Base-by-base conservation (phyloP, 768 basidiomycete species). In the Mycena venus region DNA sequence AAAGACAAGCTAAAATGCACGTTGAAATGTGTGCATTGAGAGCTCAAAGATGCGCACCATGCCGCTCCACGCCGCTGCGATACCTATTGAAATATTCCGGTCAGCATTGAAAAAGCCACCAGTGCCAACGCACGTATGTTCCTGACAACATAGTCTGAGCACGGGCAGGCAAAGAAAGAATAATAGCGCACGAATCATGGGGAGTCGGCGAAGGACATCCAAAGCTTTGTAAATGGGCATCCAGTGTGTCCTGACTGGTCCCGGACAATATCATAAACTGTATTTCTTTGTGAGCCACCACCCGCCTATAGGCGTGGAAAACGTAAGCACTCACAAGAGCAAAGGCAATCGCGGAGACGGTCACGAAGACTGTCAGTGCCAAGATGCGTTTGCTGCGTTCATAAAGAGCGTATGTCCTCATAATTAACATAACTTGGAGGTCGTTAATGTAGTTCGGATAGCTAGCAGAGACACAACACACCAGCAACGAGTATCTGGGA, bases 1-100 rank as follows among this genome's bases (percentile, higher is more conserved):
- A 49, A 80, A 81, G 12, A 65, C 55, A 25, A 82, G 63, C 40
- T 77, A 72, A 3, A 19, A 32, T 29, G 31, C 3, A 19, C 2
- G 29, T 36, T 21, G 23, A 15, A 11, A 27, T 32, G 31, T 19
- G 21, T 25, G 25, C 10, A 25, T 19, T 3, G 10, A 2, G 31
- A 63, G 3, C n/a, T 19, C 3, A 3, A 49, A 23, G 29, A 15
- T 32, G 19, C 62, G 29, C 21, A 63, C 62, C 62, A 63, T 63
- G 29, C 62, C 62, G 21, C 44, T 19, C 62, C 62, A 63, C 2
- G 44, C 62, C 21, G 27, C 29, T n/a, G 62, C 62, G 44, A 11
- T n/a, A 12, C 62, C 62, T 63, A 32, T 8, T 2, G 15, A 47
- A 47, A 32, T 6, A n/a, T 17, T 31, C 17, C 44, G 23, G 6